A percentile compares a stretch with the other conserved stretches of the same genome.
These are phyloP conservation scores for Phialocephala sp. DNA, from an alignment of 2,329 filamentous ascomycete genomes.

Conservation along the genomic window DNA sequence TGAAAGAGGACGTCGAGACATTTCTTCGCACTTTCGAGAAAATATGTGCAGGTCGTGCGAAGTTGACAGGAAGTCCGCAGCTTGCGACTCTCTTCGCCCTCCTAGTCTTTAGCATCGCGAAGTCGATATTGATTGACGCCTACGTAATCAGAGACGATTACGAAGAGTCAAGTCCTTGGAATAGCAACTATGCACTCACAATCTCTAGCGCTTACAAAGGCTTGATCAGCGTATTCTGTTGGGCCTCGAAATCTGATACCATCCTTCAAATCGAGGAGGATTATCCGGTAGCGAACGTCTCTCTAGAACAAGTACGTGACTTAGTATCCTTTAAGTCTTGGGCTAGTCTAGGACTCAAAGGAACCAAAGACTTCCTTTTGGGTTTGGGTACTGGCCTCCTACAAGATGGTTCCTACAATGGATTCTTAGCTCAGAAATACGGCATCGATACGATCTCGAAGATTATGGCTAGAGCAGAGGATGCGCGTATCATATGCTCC, in stretches of 20 bases:
- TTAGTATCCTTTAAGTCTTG: conserved; percentile 27
- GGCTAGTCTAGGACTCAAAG: conserved; percentile 28
- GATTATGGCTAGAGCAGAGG: not conserved
- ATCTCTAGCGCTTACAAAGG: conserved; percentile 34
- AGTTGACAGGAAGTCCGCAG: conserved; percentile 28
- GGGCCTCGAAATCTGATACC: conserved; percentile 32
- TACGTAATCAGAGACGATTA: conserved; percentile 28
- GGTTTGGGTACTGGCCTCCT: conserved; percentile 26
- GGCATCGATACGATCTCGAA: conserved; percentile 23
- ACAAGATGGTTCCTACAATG: conserved; percentile 30
- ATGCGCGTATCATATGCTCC: too few relatives aligned
- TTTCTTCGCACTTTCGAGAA: conserved; percentile 32
- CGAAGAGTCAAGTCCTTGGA: conserved; percentile 30
- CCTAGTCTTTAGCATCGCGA: conserved; percentile 30
- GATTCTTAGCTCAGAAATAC: conserved; percentile 32
- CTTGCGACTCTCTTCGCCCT: conserved; percentile 33
- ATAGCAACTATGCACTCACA: conserved; percentile 21
- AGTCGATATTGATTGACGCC: conserved; percentile 34
- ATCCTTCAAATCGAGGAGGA: conserved; percentile 22
- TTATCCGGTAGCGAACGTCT: not conserved
- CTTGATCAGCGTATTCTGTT: conserved; percentile 32
- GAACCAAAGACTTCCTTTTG: conserved; percentile 34
- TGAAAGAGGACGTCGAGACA: conserved; percentile 29
- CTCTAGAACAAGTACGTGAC: conserved; percentile 10
- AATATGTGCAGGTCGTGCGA: conserved; percentile 29